A percentile compares a stretch with the other conserved stretches of the same genome.
Evolutionary conservation across 2,329 filamentous ascomycete species (phyloP).

Genomic region (Beauveria australis): DNA sequence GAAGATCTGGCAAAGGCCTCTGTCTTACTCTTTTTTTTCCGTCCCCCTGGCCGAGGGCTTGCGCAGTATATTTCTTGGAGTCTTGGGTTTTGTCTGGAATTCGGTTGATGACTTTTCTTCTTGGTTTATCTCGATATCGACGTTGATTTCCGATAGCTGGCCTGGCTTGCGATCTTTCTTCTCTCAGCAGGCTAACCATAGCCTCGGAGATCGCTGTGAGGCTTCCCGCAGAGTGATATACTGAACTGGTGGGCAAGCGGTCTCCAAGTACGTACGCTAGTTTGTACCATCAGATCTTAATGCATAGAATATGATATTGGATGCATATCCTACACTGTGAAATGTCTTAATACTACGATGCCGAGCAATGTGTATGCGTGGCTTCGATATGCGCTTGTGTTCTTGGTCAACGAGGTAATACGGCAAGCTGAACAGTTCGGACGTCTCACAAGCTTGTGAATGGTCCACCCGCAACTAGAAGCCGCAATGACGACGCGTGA

Average conservation of each 20-base stretch:
- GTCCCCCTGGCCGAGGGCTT: slow-evolving; percentile 18
- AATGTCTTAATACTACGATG: not conserved
- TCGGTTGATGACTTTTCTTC: slow-evolving; percentile 27
- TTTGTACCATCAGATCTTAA: slow-evolving; percentile 5
- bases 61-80: slow-evolving; percentile 32
- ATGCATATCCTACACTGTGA: not conserved
- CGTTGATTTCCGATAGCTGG: slow-evolving; percentile 6
- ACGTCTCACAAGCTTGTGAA: not conserved
- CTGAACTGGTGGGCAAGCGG: slow-evolving; percentile 1
- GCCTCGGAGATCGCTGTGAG: not conserved
- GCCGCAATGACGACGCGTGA: not conserved
- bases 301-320: slow-evolving; percentile 8
- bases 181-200: not conserved
- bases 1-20: not conserved
- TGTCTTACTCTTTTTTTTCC: slow-evolving; percentile 1
- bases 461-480: not conserved
- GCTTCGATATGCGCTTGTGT: no score
- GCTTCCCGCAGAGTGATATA: not conserved
- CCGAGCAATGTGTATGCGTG: not conserved
- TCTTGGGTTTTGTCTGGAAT: slow-evolving; percentile 30
- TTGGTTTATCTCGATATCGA: slow-evolving; percentile 17
- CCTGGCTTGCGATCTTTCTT: not conserved
- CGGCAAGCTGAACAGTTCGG: not conserved
- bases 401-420: not conserved
- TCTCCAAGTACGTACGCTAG: not conserved